Evolutionary conservation across 352 stramenopile genomes (phyloP).

Genomic region (Phytophthora pinifolia): DNA sequence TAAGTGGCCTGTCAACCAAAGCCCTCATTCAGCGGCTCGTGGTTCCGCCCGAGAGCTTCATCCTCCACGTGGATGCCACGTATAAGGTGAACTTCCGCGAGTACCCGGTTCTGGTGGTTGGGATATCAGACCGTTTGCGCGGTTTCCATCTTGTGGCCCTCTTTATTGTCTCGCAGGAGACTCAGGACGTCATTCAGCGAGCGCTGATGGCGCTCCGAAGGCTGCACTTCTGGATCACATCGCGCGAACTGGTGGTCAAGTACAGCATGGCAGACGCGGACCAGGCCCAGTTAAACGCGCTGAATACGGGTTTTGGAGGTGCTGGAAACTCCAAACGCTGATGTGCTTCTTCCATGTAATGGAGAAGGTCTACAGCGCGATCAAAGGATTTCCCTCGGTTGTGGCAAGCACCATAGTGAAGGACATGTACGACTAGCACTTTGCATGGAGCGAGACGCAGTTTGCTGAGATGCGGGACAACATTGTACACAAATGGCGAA

Average conservation of each 20-base stretch:
- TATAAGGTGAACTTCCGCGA: constrained; percentile 6
- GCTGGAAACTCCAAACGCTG: background rate
- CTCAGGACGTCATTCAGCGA: background rate
- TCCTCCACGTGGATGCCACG: constrained; percentile 8
- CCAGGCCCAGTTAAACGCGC: background rate
- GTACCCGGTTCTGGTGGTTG: constrained; percentile 5
- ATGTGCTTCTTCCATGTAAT: constrained; percentile 26
- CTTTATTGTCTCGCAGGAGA: background rate
- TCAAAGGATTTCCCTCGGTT: constrained; percentile 1
- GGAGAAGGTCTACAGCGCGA: constrained; percentile 16
- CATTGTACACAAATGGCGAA: background rate
- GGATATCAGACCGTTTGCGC: background rate
- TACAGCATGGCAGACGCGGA: constrained; percentile 20
- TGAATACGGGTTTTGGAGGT: background rate
- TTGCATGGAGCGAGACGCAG: constrained; percentile 2
- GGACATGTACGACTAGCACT: constrained; percentile 28
- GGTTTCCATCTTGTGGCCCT: background rate
- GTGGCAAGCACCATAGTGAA: background rate
- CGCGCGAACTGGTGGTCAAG: background rate
- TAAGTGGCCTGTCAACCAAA: no score
- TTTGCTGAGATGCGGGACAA: background rate
- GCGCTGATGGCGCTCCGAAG: background rate
- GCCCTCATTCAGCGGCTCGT: no score
- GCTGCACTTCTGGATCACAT: constrained; percentile 2
- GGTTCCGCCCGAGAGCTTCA: background rate